These are phyloP conservation scores for Ophiocordyceps polyrhachis-furcata DNA, from an alignment of 2,329 filamentous ascomycete species.

Conservation along the genomic window DNA sequence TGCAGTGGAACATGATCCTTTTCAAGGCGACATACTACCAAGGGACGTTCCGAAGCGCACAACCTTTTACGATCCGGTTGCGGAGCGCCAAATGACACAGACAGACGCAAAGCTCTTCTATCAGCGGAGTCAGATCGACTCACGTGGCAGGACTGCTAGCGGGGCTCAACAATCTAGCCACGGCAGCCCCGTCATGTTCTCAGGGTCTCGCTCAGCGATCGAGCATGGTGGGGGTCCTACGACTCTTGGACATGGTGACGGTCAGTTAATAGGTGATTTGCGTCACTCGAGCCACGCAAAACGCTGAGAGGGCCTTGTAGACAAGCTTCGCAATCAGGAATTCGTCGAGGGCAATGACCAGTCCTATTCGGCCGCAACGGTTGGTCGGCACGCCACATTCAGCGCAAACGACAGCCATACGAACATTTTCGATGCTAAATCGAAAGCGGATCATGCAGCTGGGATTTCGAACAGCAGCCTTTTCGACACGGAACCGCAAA, in stretches of 20 bases:
- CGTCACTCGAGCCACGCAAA: background rate
- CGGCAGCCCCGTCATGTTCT: constrained; percentile 25
- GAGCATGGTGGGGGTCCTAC: constrained; percentile 19
- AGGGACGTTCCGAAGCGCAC: constrained; percentile 50
- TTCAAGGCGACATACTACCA: constrained; percentile 38
- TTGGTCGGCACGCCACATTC: background rate
- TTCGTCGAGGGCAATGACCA: constrained; percentile 1
- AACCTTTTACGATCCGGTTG: constrained; percentile 81
- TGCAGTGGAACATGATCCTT: constrained; percentile 11
- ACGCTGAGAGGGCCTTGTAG: constrained; percentile 2
- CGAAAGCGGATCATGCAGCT: constrained; percentile 26
- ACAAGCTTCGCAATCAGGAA: constrained; percentile 3
- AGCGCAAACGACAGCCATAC: constrained; percentile 21
- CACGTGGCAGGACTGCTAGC: constrained; percentile 12
- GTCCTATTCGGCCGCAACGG: background rate
- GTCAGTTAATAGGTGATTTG: constrained; percentile 4
- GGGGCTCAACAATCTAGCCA: constrained; percentile 24
- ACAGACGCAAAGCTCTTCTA: constrained; percentile 93
- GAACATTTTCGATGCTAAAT: constrained; percentile 1
- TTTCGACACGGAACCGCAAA: constrained; percentile 54
- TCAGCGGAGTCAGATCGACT: constrained; percentile 61
- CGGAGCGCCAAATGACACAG: constrained; percentile 87
- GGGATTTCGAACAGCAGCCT: constrained; percentile 47
- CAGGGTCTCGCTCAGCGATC: constrained; percentile 15
- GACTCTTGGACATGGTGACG: constrained; percentile 11